These are phyloP conservation scores for Cyclotella kingstonii DNA, from an alignment of 108 stramenopile species.

Conservation along the genomic window DNA sequence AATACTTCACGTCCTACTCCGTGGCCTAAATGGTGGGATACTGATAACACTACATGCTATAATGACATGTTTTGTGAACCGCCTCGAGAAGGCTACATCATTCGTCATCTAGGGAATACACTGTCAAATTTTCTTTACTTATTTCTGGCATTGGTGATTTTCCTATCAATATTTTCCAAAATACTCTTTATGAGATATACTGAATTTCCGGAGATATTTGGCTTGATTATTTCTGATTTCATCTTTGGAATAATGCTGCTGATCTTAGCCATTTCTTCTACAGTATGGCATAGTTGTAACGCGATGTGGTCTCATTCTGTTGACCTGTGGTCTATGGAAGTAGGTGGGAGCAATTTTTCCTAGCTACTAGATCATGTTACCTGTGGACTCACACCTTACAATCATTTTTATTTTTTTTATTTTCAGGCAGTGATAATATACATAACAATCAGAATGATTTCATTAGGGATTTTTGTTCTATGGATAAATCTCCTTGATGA, in stretches of 20 bases:
- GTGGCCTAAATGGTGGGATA: conserved; percentile 22
- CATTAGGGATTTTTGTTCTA: conserved; percentile 1
- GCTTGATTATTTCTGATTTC: conserved; percentile 23
- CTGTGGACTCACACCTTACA: neutral
- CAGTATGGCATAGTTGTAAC: conserved; percentile 41
- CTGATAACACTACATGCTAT: conserved; percentile 36
- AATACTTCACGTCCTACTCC: conserved; percentile 5
- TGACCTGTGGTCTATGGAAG: conserved; percentile 50
- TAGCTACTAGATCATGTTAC: neutral
- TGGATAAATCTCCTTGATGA: conserved; percentile 1
- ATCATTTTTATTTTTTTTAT: neutral
- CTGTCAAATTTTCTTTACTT: conserved; percentile 37
- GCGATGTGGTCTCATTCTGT: conserved; percentile 26
- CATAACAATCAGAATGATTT: conserved; percentile 19
- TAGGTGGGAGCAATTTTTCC: neutral
- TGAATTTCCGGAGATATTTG: neutral
- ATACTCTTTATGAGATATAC: neutral
- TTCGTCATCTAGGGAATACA: conserved; percentile 45
- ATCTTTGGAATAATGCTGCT: conserved; percentile 36
- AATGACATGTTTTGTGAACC: conserved; percentile 47
- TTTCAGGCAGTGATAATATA: conserved; percentile 19
- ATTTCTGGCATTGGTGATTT: conserved; percentile 18
- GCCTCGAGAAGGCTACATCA: conserved; percentile 8
- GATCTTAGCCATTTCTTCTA: conserved; percentile 31
- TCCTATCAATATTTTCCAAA: conserved; percentile 8